Evolutionary conservation across 2,329 filamentous ascomycete genomes (phyloP).

Genomic region (Talaromyces sp.): DNA sequence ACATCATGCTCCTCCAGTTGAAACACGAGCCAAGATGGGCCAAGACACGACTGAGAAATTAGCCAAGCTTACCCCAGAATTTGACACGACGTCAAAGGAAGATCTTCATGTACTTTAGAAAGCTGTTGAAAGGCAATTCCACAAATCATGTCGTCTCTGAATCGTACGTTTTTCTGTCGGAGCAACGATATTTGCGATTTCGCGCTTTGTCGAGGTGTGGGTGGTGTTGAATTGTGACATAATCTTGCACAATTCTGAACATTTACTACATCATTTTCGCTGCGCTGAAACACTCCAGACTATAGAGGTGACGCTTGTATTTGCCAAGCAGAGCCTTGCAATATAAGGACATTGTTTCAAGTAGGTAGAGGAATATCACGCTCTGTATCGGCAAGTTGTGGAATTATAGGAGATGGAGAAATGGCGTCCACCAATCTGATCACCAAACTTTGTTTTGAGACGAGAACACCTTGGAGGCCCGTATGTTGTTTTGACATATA

Average conservation of each 20-base stretch:
- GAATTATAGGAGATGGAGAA: not conserved
- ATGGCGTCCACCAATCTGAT: not conserved
- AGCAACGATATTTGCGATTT: not conserved
- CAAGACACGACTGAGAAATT: not conserved
- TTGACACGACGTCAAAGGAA: not conserved
- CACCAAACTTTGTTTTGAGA: not conserved
- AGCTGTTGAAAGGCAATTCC: not conserved
- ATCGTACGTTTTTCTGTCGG: not conserved
- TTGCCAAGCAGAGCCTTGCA: not conserved
- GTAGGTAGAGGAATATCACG: not conserved
- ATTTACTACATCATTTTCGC: not conserved
- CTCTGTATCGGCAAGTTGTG: not conserved
- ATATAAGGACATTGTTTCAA: not conserved
- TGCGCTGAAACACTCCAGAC: not conserved
- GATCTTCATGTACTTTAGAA: not conserved
- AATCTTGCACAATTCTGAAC: not conserved
- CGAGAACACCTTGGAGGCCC: not conserved
- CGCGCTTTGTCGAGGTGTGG: not conserved
- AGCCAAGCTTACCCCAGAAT: not conserved
- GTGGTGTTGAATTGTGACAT: not conserved
- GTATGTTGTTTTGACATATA: not conserved
- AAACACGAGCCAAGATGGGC: not conserved
- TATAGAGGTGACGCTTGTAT: not conserved
- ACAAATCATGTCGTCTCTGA: not conserved
- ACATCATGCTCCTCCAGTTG: not conserved